These are phyloP conservation scores for Ceratocystis eucalypticola DNA, from an alignment of 2,329 filamentous ascomycete species.

Conservation along the genomic window DNA sequence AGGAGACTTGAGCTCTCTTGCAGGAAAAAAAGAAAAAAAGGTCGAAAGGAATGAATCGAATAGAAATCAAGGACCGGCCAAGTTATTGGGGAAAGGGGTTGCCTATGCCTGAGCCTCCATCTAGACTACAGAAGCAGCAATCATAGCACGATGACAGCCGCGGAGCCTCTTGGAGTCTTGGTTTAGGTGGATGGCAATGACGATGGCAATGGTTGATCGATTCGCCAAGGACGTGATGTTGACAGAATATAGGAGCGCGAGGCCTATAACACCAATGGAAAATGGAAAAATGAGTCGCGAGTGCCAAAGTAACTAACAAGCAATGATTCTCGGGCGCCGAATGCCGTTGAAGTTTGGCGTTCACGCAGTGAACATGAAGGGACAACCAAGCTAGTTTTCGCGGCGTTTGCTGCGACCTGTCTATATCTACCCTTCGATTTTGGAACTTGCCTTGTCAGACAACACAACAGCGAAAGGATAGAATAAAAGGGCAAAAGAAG, in stretches of 20 bases:
- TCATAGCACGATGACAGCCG: conserved; percentile 4
- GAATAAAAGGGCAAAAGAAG: conserved; percentile 9
- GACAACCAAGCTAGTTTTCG: not conserved
- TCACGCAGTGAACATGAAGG: not conserved
- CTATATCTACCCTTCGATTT: not conserved
- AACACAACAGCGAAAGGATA: not conserved
- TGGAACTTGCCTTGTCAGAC: conserved; percentile 14
- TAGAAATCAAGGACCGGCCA: conserved; percentile 17
- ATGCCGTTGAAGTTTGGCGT: not conserved
- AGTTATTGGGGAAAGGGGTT: conserved; percentile 7
- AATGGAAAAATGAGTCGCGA: conserved; percentile 18
- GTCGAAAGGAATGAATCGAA: conserved; percentile 13
- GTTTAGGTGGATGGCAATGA: not conserved
- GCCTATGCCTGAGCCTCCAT: conserved; percentile 14
- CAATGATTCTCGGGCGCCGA: not conserved
- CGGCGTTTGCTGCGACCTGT: not conserved
- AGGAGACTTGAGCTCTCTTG: conserved; percentile 20
- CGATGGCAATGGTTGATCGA: not conserved
- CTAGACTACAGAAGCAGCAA: conserved; percentile 8
- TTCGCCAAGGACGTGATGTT: not conserved
- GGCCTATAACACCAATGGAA: conserved; percentile 21
- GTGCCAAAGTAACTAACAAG: not conserved
- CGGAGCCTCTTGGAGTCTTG: not conserved
- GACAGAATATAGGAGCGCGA: not conserved
- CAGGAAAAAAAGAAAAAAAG: conserved; percentile 7